phyloP scores from a whole-genome alignment of 352 stramenopile genomes.

The Pythium graminicola region DNA sequence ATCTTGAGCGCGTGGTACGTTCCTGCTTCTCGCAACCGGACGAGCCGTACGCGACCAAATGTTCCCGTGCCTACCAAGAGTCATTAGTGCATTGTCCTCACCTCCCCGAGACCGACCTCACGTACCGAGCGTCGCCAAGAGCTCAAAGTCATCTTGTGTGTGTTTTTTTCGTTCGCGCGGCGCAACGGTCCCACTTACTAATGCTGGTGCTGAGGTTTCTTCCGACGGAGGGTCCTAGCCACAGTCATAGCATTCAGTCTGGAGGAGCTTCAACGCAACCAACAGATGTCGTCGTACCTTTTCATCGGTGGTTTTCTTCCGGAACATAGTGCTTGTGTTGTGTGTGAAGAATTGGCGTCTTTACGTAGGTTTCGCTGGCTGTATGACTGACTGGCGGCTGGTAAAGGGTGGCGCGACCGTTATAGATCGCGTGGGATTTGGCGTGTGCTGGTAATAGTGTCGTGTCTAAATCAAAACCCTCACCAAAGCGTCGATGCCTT shows the following conservation, averaged over 20 bases:
- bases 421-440: too few relatives aligned
- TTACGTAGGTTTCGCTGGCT: too few relatives aligned
- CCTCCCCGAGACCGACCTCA: too few relatives aligned
- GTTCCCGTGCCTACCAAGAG: constrained; percentile 93
- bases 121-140: constrained; percentile 63
- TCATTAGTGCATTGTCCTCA: too few relatives aligned
- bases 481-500: too few relatives aligned
- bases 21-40: constrained; percentile 78
- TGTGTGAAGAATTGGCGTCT: too few relatives aligned
- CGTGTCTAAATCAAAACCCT: too few relatives aligned
- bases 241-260: not conserved
- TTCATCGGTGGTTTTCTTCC: constrained; percentile 34
- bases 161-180: constrained; percentile 36
- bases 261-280: not conserved
- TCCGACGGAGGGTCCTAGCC: constrained; percentile 33
- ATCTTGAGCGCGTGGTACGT: constrained; percentile 94
- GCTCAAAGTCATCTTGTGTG: constrained; percentile 63
- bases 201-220: constrained; percentile 46
- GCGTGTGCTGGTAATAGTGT: too few relatives aligned
- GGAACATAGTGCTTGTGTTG: constrained; percentile 31
- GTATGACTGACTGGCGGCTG: too few relatives aligned
- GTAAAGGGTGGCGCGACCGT: too few relatives aligned
- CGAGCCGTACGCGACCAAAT: constrained; percentile 94
- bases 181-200: constrained; percentile 22
- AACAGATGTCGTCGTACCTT: constrained; percentile 18